These are phyloP conservation scores for Camelina neglecta DNA, from an alignment of 345 rosid genomes.

Conservation along the genomic window DNA sequence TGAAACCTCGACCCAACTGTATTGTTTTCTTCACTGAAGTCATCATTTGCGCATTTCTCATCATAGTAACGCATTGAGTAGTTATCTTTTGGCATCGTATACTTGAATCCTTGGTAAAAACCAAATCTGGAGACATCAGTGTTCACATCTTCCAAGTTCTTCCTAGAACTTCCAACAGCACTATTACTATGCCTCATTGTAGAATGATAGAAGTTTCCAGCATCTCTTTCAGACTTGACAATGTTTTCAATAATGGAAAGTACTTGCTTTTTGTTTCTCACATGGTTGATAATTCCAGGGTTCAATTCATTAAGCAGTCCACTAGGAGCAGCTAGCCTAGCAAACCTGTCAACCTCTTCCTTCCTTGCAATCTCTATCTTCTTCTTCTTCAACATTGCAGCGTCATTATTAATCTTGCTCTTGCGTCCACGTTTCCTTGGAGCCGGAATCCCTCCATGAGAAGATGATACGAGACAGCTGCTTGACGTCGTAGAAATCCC, in stretches of 20 bases:
- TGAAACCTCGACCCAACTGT: conserved; percentile 28
- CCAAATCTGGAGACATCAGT: conserved; percentile 29
- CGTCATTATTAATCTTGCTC: conserved; percentile 47
- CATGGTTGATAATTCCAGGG: conserved; percentile 94
- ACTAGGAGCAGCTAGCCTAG: conserved; percentile 88
- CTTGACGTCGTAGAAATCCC: conserved; percentile 34
- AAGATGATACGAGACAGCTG: conserved; percentile 45
- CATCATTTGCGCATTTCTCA: conserved; percentile 32
- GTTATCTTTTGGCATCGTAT: conserved; percentile 26
- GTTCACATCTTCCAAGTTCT: conserved; percentile 28
- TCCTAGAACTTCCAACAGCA: conserved; percentile 26
- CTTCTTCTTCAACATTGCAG: conserved; percentile 53
- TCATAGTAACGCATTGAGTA: conserved; percentile 14
- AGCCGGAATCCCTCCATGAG: conserved; percentile 69
- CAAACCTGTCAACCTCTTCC: conserved; percentile 77
- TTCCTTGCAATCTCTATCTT: conserved; percentile 78
- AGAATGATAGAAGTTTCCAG: conserved; percentile 26
- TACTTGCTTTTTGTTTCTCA: conserved; percentile 92
- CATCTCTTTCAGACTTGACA: conserved; percentile 57
- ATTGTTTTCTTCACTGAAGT: conserved; percentile 34
- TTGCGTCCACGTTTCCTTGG: conserved; percentile 80
- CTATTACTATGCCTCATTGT: conserved; percentile 10
- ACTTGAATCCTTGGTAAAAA: conserved; percentile 29
- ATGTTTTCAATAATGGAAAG: conserved; percentile 85
- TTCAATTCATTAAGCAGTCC: conserved; percentile 86